These are phyloP conservation scores for Hypomontagnella submonticulosa DNA, from an alignment of 495 filamentous ascomycete genomes.

Conservation along the genomic window DNA sequence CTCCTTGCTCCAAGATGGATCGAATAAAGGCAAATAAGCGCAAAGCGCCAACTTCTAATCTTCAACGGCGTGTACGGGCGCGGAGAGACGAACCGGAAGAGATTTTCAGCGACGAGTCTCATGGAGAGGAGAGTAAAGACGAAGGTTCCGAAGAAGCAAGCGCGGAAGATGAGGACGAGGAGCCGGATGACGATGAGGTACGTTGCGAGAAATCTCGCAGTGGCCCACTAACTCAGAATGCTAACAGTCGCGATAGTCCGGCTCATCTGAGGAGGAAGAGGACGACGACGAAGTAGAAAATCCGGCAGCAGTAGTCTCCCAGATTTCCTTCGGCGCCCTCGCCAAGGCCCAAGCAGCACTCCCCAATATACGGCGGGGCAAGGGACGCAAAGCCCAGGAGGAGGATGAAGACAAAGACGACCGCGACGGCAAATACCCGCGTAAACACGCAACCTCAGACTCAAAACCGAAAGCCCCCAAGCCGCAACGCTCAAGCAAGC, in stretches of 20 bases:
- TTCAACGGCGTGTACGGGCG: slow-evolving; percentile 70
- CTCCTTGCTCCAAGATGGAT: slow-evolving; percentile 9
- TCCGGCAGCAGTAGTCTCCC: slow-evolving; percentile 56
- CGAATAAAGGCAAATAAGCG: slow-evolving; percentile 29
- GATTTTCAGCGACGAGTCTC: slow-evolving; percentile 45
- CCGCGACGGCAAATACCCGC: slow-evolving; percentile 20
- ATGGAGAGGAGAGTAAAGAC: slow-evolving; percentile 49
- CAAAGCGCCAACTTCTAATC: slow-evolving; percentile 41
- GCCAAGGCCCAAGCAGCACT: slow-evolving; percentile 83
- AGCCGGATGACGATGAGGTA: slow-evolving; percentile 31
- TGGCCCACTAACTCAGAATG: neutral
- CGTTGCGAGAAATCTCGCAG: neutral
- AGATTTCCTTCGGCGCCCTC: slow-evolving; percentile 86
- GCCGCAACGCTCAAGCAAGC: slow-evolving; percentile 75
- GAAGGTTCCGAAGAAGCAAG: slow-evolving; percentile 45
- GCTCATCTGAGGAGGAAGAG: slow-evolving; percentile 39
- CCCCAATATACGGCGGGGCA: slow-evolving; percentile 34
- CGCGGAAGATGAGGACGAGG: slow-evolving; percentile 30
- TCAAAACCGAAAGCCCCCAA: slow-evolving; percentile 39
- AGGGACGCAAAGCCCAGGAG: slow-evolving; percentile 50
- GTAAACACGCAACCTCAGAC: slow-evolving; percentile 37
- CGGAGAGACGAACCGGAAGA: slow-evolving; percentile 66
- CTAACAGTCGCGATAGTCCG: slow-evolving; percentile 20
- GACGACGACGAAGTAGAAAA: slow-evolving; percentile 50
- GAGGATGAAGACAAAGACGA: slow-evolving; percentile 33